phyloP scores from a whole-genome alignment of 164 flowering plant genomes.

The Liriodendron chinense region DNA sequence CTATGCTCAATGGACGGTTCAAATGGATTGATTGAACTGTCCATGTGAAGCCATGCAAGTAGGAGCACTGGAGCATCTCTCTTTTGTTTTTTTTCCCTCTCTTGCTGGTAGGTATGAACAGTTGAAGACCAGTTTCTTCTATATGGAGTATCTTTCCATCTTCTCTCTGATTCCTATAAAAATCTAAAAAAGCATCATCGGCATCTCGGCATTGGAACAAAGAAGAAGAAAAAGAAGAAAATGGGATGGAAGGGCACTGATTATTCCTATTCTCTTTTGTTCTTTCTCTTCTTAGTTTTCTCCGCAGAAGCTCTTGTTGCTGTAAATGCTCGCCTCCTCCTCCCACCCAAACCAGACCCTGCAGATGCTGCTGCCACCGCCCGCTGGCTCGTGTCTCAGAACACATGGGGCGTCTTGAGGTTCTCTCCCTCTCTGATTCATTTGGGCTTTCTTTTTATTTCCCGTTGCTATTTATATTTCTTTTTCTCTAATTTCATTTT shows the following conservation, averaged over 20 bases:
- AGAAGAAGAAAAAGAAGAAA: neutral
- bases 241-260: neutral
- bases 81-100: too few species aligned
- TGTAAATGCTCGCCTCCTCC: slow-evolving; percentile 10
- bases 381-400: slow-evolving; percentile 81
- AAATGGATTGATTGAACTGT: too few species aligned
- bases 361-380: slow-evolving; percentile 61
- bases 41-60: too few species aligned
- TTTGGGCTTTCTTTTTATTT: neutral
- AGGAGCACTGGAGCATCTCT: too few species aligned
- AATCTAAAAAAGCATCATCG: neutral
- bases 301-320: slow-evolving; percentile 2
- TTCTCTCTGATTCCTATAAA: neutral
- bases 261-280: neutral
- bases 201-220: neutral
- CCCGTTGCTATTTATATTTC: neutral
- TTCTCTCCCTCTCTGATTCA: slow-evolving; percentile 13
- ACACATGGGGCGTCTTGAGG: slow-evolving; percentile 85
- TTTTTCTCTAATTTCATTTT: neutral
- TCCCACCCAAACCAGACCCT: slow-evolving; percentile 52
- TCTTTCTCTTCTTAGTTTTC: neutral
- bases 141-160: too few species aligned
- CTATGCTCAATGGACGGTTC: too few species aligned
- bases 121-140: too few species aligned
- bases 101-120: too few species aligned